Evolutionary conservation across 371 early-diverging fungal genomes (phyloP).

Genomic region (Cladochytrium tenue): DNA sequence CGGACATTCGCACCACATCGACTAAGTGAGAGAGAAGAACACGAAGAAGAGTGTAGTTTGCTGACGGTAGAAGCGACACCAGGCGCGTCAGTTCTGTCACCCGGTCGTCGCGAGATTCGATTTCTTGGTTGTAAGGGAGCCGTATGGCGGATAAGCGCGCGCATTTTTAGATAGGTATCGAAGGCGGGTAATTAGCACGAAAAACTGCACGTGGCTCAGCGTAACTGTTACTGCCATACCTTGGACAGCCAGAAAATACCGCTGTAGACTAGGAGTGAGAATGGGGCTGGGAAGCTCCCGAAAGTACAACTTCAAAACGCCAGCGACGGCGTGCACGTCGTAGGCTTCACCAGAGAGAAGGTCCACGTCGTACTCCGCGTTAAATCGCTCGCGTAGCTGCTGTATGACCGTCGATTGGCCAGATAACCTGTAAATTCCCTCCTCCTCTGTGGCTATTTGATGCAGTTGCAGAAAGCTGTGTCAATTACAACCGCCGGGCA

Average conservation of each 20-base stretch:
- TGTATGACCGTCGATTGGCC: constrained; percentile 35
- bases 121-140: too few species aligned
- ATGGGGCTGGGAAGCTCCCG: constrained; percentile 31
- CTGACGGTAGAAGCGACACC: constrained; percentile 22
- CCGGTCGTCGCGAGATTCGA: constrained; percentile 5
- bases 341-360: constrained; percentile 19
- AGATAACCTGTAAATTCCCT: constrained; percentile 51
- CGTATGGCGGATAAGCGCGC: too few species aligned
- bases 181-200: background rate
- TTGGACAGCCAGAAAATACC: constrained; percentile 14
- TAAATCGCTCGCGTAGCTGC: constrained; percentile 27
- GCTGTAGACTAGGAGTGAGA: constrained; percentile 24
- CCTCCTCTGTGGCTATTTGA: constrained; percentile 25
- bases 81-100: constrained; percentile 15
- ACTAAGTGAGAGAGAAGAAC: constrained; percentile 33
- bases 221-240: background rate
- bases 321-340: constrained; percentile 43
- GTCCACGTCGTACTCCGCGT: constrained; percentile 31
- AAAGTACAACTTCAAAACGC: constrained; percentile 41
- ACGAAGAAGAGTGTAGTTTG: constrained; percentile 28
- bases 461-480: too few species aligned
- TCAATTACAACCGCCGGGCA: background rate
- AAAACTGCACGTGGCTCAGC: background rate
- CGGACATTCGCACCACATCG: constrained; percentile 18
- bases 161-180: constrained; percentile 2